phyloP scores from a whole-genome alignment of 169 alveolate genomes.

The Plasmodium adleri region DNA sequence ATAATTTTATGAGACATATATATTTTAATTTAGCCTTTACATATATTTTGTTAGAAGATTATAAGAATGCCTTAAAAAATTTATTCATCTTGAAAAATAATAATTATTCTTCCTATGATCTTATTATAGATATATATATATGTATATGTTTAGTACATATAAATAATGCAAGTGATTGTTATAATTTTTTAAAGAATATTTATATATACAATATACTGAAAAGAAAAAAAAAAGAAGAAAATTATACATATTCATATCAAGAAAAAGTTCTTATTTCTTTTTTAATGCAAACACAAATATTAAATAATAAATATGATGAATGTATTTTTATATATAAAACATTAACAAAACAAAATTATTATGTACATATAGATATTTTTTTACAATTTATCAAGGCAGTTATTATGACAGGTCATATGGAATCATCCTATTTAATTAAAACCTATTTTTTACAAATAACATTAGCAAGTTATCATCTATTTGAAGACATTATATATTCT shows the following conservation, averaged over 20 bases:
- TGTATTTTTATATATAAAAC: constrained; percentile 35
- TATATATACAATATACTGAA: background rate
- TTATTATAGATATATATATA: constrained; percentile 33
- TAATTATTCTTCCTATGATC: background rate
- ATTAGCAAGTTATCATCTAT: background rate
- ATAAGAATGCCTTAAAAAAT: constrained; percentile 51
- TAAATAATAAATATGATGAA: constrained; percentile 67
- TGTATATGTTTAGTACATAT: constrained; percentile 22
- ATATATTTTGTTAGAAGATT: constrained; percentile 58
- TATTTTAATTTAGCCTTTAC: constrained; percentile 72
- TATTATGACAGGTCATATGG: constrained; percentile 9
- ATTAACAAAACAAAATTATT: background rate
- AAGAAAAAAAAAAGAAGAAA: background rate
- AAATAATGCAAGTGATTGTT: constrained; percentile 31
- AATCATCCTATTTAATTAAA: constrained; percentile 9
- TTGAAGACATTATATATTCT: constrained; percentile 42
- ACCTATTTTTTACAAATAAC: constrained; percentile 9
- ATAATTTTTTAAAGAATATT: constrained; percentile 48
- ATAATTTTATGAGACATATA: constrained; percentile 53
- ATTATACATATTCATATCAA: background rate
- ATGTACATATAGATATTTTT: constrained; percentile 46
- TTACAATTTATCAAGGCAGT: constrained; percentile 44
- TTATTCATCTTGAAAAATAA: constrained; percentile 15
- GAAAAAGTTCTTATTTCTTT: constrained; percentile 48
- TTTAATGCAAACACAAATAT: constrained; percentile 68